These are phyloP conservation scores for Leptodontidium sp. DNA, from an alignment of 2,329 filamentous ascomycete species.

Conservation along the genomic window DNA sequence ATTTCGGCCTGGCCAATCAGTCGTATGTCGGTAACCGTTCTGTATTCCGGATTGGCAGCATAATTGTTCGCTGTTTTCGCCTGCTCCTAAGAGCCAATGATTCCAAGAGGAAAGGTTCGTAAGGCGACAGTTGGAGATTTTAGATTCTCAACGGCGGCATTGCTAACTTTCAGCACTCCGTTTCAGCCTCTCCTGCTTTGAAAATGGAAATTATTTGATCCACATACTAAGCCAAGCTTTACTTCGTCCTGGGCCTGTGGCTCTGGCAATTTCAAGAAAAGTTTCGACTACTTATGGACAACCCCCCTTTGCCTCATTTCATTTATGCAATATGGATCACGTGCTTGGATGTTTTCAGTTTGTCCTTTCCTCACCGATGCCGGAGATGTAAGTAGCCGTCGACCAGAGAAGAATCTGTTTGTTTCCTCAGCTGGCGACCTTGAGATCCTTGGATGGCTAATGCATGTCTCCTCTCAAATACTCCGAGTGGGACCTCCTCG, in stretches of 20 bases:
- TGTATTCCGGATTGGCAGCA: background rate
- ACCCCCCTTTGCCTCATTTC: background rate
- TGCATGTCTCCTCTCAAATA: conserved; percentile 1
- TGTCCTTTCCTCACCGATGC: background rate
- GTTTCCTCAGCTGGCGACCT: background rate
- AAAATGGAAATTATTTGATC: background rate
- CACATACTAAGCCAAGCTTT: background rate
- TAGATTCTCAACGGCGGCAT: background rate
- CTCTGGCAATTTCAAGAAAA: background rate
- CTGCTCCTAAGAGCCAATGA: background rate
- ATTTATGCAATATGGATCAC: background rate
- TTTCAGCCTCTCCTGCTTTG: conserved; percentile 9
- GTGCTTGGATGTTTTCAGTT: background rate
- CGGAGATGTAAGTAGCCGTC: background rate
- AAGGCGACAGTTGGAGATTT: background rate
- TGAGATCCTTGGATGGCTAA: conserved; percentile 1
- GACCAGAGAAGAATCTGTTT: background rate
- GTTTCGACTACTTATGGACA: background rate
- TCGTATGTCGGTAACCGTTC: background rate
- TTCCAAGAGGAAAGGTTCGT: background rate
- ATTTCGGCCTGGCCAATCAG: background rate
- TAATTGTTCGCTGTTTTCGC: background rate
- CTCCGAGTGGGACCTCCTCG: conserved; percentile 4
- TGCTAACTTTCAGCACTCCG: background rate
- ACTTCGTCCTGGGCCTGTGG: background rate